Conservation (phyloP, 2,329 filamentous ascomycete genomes). For the Thelonectria blattea region DNA sequence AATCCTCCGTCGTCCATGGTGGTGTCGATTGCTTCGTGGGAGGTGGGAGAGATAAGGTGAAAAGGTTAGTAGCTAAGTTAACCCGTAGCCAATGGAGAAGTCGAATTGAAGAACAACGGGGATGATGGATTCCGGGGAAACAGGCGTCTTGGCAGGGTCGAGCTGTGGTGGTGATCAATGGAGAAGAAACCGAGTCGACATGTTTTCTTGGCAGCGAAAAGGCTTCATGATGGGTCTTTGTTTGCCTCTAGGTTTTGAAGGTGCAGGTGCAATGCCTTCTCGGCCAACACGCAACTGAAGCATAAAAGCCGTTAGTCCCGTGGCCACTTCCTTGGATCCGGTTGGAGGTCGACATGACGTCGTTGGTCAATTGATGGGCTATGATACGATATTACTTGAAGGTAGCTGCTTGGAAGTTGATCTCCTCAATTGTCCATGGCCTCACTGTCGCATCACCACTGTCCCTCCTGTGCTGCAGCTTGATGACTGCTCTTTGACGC, state of each 20-base stretch:
- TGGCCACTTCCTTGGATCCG: background rate
- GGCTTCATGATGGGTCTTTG: background rate
- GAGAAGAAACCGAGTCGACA: background rate
- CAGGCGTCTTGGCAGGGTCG: background rate
- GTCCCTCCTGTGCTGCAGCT: background rate
- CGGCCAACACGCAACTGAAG: background rate
- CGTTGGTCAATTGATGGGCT: background rate
- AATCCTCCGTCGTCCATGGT: slow-evolving; percentile 52
- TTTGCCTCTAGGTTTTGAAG: background rate
- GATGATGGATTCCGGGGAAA: background rate
- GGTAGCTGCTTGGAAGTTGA: background rate
- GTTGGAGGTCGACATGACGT: background rate
- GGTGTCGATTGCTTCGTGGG: background rate
- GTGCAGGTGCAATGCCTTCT: background rate
- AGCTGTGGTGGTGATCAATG: background rate
- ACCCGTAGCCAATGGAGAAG: background rate
- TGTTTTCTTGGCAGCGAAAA: background rate
- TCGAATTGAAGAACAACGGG: background rate
- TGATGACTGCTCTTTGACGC: background rate
- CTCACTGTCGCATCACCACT: background rate
- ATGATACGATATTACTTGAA: background rate
- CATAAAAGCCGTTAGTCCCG: background rate
- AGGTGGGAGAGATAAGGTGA: too few species aligned
- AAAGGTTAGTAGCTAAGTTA: too few species aligned
- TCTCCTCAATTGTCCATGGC: too few species aligned